These are phyloP conservation scores for Mariannaea elegans DNA, from an alignment of 2,329 filamentous ascomycete species.

Conservation along the genomic window DNA sequence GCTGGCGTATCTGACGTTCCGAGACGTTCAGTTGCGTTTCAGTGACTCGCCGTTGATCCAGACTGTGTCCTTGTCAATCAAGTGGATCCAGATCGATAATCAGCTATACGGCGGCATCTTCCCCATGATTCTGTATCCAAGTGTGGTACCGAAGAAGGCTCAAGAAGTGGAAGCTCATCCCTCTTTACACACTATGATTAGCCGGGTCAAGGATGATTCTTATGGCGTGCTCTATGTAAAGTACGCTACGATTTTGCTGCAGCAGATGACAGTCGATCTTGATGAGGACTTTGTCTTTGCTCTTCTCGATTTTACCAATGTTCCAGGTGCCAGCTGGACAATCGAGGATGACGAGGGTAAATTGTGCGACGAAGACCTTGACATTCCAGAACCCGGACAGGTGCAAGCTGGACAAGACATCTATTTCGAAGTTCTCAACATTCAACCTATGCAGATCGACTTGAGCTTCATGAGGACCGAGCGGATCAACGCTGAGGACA, in stretches of 20 bases:
- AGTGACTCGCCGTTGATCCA: slow-evolving; percentile 94
- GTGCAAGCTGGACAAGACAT: slow-evolving; percentile 90
- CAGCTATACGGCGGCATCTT: slow-evolving; percentile 98
- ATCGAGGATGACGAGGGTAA: slow-evolving; percentile 76
- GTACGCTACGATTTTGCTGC: slow-evolving; percentile 90
- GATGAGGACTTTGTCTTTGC: slow-evolving; percentile 99
- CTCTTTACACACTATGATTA: slow-evolving; percentile 90
- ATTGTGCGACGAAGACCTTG: slow-evolving; percentile 87
- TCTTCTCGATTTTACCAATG: slow-evolving; percentile 91
- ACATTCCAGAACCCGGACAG: slow-evolving; percentile 90
- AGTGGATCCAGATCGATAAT: slow-evolving; percentile 99
- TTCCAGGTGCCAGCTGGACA: slow-evolving; percentile 86
- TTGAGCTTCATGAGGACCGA: slow-evolving; percentile 97
- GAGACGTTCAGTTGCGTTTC: slow-evolving; percentile 90
- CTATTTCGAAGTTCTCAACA: slow-evolving; percentile 96
- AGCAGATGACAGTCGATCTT: slow-evolving; percentile 98
- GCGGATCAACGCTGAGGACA: slow-evolving; percentile 94
- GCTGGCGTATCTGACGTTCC: slow-evolving; percentile 90
- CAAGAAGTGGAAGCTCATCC: slow-evolving; percentile 97
- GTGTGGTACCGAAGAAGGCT: slow-evolving; percentile 95
- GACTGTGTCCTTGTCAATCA: slow-evolving; percentile 87
- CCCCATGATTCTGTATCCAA: slow-evolving; percentile 95
- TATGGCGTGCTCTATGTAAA: slow-evolving; percentile 99
- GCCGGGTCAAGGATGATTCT: slow-evolving; percentile 95
- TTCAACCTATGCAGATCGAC: slow-evolving; percentile 98